Percentiles rank a stretch among this genome's conserved stretches.
phyloP scores from a whole-genome alignment of 208 protist species.

The Trypanosoma cruzi region DNA sequence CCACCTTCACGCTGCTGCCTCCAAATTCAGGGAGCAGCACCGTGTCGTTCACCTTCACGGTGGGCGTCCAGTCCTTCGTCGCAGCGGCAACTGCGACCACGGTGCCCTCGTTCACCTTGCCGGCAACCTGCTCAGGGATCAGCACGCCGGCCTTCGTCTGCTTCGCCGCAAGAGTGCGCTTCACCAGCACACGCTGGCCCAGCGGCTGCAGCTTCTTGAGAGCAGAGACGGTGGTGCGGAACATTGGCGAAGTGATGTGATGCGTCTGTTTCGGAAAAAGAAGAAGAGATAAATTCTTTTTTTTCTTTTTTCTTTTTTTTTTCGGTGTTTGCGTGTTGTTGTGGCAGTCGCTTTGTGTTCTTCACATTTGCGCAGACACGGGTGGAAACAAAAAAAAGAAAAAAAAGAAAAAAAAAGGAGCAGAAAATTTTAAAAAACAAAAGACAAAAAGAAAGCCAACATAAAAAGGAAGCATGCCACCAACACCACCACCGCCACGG shows the following conservation, averaged over 20 bases:
- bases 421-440: background rate
- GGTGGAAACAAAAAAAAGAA: background rate
- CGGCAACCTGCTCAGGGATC: slow-evolving; percentile 92
- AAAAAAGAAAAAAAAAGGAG: background rate
- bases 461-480: background rate
- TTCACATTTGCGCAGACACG: too few species aligned
- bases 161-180: slow-evolving; percentile 86
- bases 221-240: slow-evolving; percentile 68
- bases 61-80: slow-evolving; percentile 91
- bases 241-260: slow-evolving; percentile 42
- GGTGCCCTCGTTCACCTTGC: slow-evolving; percentile 93
- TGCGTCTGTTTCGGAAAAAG: background rate
- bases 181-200: slow-evolving; percentile 90
- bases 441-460: slow-evolving; percentile 2
- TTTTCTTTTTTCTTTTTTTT: too few species aligned
- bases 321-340: background rate
- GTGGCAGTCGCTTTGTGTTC: background rate
- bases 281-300: background rate
- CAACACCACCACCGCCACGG: background rate
- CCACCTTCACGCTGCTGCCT: slow-evolving; percentile 87
- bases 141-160: slow-evolving; percentile 94
- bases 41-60: slow-evolving; percentile 89
- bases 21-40: slow-evolving; percentile 93
- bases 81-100: slow-evolving; percentile 88
- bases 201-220: slow-evolving; percentile 92